Percentiles rank a stretch among this genome's conserved stretches.
Evolutionary conservation across 306 rosid genomes (phyloP).

Genomic region (apple (Malus domestica)): DNA sequence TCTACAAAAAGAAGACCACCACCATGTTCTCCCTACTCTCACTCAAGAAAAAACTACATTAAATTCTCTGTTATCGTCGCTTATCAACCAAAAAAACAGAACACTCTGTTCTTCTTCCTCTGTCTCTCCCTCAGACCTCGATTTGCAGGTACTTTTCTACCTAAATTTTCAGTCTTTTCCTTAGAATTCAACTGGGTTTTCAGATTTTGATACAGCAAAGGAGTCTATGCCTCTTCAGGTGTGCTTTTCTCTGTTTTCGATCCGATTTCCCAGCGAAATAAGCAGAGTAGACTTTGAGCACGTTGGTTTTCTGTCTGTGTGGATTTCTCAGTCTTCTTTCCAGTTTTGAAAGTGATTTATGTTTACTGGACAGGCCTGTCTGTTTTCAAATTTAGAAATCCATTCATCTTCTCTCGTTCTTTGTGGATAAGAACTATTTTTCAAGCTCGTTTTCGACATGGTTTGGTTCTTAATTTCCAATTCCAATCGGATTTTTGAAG

Average conservation of each 20-base stretch:
- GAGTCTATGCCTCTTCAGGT: neutral
- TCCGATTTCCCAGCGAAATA: neutral
- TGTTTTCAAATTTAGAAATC: slow-evolving; percentile 5
- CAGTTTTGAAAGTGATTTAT: neutral
- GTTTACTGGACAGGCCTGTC: slow-evolving; percentile 5
- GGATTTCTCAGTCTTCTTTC: neutral
- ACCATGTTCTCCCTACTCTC: neutral
- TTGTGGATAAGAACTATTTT: slow-evolving; percentile 10
- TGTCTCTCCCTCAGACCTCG: neutral
- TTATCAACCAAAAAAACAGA: neutral
- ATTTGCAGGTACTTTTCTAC: neutral
- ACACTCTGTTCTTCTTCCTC: neutral
- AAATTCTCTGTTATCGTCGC: neutral
- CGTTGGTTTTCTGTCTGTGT: neutral
- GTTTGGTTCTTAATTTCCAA: slow-evolving; percentile 9
- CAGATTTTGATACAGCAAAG: neutral
- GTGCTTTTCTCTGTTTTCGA: neutral
- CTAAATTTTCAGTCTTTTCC: neutral
- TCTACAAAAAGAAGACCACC: neutral
- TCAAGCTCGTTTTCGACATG: slow-evolving; percentile 18
- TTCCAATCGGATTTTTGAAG: neutral
- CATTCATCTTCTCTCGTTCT: neutral
- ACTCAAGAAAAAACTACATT: neutral
- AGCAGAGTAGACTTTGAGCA: neutral
- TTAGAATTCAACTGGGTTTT: neutral